These are phyloP conservation scores for Microcos paniculata DNA, from an alignment of 345 rosid species.

Conservation along the genomic window DNA sequence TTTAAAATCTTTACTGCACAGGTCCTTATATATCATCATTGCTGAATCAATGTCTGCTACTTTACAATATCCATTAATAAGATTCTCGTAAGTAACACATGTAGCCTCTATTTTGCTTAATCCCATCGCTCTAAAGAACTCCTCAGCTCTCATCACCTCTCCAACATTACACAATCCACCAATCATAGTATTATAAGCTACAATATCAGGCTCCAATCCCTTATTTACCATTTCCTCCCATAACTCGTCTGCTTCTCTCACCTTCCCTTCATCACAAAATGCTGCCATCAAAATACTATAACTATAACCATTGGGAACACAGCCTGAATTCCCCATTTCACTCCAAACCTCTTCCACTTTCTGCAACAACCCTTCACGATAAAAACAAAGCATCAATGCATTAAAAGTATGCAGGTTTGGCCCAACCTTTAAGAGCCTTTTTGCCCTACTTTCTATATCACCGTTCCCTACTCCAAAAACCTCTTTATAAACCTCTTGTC, in stretches of 20 bases:
- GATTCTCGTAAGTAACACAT: slow-evolving; percentile 55
- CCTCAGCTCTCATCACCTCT: slow-evolving; percentile 55
- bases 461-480: slow-evolving; percentile 43
- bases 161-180: slow-evolving; percentile 59
- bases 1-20: slow-evolving; percentile 49
- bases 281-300: slow-evolving; percentile 56
- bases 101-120: slow-evolving; percentile 45
- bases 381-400: slow-evolving; percentile 65
- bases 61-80: slow-evolving; percentile 61
- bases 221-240: slow-evolving; percentile 68
- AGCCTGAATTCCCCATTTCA: slow-evolving; percentile 54
- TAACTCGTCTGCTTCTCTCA: slow-evolving; percentile 54
- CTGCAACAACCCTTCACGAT: slow-evolving; percentile 51
- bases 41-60: slow-evolving; percentile 52
- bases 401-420: slow-evolving; percentile 68
- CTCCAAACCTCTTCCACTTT: slow-evolving; percentile 63
- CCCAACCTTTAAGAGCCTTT: slow-evolving; percentile 28
- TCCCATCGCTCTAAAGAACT: slow-evolving; percentile 57
- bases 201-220: slow-evolving; percentile 47
- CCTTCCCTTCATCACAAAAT: slow-evolving; percentile 52
- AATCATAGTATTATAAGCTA: slow-evolving; percentile 67
- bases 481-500: slow-evolving; percentile 60
- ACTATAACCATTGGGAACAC: slow-evolving; percentile 44
- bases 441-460: slow-evolving; percentile 20
- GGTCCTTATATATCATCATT: slow-evolving; percentile 54